phyloP scores from a whole-genome alignment of 1,139 yeast genomes.

The Entelexis paramagnoliae region DNA sequence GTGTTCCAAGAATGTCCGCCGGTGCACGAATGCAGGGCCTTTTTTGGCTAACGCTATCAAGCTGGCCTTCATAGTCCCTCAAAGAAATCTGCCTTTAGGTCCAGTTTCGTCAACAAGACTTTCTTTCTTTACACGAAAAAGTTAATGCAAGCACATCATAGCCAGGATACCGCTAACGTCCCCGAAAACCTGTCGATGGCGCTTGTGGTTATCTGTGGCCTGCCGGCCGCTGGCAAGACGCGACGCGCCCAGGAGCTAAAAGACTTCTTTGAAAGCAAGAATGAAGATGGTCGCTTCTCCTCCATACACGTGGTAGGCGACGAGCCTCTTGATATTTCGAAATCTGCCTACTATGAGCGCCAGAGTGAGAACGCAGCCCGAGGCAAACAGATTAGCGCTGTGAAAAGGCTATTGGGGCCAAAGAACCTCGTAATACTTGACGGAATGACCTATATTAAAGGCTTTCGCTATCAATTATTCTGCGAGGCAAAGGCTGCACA shows the following conservation, averaged over 20 bases:
- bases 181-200: slow-evolving; percentile 51
- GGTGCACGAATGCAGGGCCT: slow-evolving; percentile 29
- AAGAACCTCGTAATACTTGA: slow-evolving; percentile 72
- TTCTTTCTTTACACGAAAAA: too few species aligned
- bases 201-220: slow-evolving; percentile 69
- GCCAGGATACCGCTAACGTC: not conserved
- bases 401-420: slow-evolving; percentile 65
- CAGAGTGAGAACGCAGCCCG: slow-evolving; percentile 66
- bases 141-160: too few species aligned
- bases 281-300: slow-evolving; percentile 41
- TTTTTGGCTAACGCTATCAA: not conserved
- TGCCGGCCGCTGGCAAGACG: slow-evolving; percentile 78
- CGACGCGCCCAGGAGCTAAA: slow-evolving; percentile 54
- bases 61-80: not conserved
- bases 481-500: slow-evolving; percentile 83
- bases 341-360: slow-evolving; percentile 45
- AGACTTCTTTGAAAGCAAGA: slow-evolving; percentile 37
- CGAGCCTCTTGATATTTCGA: slow-evolving; percentile 62
- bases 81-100: not conserved
- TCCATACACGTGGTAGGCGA: slow-evolving; percentile 65
- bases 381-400: slow-evolving; percentile 79
- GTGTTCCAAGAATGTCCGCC: slow-evolving; percentile 46
- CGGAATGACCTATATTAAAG: slow-evolving; percentile 82
- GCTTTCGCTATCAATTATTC: slow-evolving; percentile 84
- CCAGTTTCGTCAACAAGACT: too few species aligned